Conservation (phyloP, 2,329 filamentous ascomycete genomes). For the Aspergillaceae sp. region DNA sequence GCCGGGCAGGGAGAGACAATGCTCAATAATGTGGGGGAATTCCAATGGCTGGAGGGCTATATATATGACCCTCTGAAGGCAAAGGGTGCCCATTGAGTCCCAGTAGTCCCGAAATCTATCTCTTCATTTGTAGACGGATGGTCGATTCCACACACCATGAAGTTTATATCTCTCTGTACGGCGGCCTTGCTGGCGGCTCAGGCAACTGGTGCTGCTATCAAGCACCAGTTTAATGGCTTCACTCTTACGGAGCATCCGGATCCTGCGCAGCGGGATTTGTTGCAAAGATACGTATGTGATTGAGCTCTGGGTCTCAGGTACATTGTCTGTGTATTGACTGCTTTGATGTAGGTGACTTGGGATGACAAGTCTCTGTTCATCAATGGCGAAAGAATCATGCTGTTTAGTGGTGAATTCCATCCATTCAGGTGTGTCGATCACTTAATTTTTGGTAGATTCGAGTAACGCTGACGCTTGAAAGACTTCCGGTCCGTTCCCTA, state of each 20-base stretch:
- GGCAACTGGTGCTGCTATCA: slow-evolving; percentile 41
- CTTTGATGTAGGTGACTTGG: slow-evolving; percentile 50
- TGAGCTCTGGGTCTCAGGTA: neutral
- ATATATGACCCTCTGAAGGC: neutral
- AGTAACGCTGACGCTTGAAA: slow-evolving; percentile 9
- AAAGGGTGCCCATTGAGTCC: too few relatives aligned
- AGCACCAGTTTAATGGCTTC: slow-evolving; percentile 42
- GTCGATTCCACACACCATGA: slow-evolving; percentile 23
- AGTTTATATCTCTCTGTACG: slow-evolving; percentile 25
- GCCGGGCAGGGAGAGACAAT: neutral
- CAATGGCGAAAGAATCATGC: slow-evolving; percentile 58
- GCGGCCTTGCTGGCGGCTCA: slow-evolving; percentile 36
- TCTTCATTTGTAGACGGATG: neutral
- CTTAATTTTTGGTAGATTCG: too few relatives aligned
- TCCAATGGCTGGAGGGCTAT: neutral
- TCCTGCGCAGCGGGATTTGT: slow-evolving; percentile 37
- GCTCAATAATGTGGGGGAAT: neutral
- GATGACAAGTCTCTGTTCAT: slow-evolving; percentile 64
- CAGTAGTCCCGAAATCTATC: too few relatives aligned
- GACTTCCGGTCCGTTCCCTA: slow-evolving; percentile 52
- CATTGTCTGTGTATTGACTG: neutral
- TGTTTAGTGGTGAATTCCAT: slow-evolving; percentile 68
- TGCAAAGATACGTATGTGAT: slow-evolving; percentile 48
- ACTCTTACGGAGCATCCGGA: slow-evolving; percentile 35
- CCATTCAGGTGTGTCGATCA: slow-evolving; percentile 46